phyloP scores from a whole-genome alignment of 495 filamentous ascomycete genomes.

The Tuber indicum region DNA sequence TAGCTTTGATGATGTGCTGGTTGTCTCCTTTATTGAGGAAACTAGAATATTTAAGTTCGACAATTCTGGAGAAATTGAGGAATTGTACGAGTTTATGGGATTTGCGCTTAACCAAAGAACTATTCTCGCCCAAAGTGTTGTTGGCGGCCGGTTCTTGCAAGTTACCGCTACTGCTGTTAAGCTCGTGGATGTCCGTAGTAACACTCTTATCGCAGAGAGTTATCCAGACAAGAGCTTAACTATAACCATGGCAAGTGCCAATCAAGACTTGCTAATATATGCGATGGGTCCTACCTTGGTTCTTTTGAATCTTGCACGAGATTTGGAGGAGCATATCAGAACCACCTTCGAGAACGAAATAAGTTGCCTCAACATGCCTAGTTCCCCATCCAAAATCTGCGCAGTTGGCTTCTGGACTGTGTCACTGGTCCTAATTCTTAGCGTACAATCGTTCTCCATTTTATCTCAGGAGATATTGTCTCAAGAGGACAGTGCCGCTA shows the following conservation, averaged over 20 bases:
- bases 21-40: slow-evolving; percentile 76
- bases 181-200: slow-evolving; percentile 63
- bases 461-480: slow-evolving; percentile 57
- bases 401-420: slow-evolving; percentile 81
- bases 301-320: slow-evolving; percentile 57
- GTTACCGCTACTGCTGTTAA: slow-evolving; percentile 60
- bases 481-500: slow-evolving; percentile 50
- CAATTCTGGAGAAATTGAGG: slow-evolving; percentile 71
- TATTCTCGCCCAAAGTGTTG: slow-evolving; percentile 61
- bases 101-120: slow-evolving; percentile 65
- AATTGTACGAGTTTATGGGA: slow-evolving; percentile 65
- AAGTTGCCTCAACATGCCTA: slow-evolving; percentile 68
- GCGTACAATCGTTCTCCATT: slow-evolving; percentile 56
- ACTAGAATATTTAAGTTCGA: slow-evolving; percentile 78
- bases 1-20: slow-evolving; percentile 57
- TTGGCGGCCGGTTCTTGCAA: slow-evolving; percentile 62
- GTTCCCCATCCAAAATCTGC: slow-evolving; percentile 49
- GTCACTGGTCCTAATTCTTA: slow-evolving; percentile 64
- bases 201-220: slow-evolving; percentile 54
- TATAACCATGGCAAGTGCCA: slow-evolving; percentile 76
- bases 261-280: slow-evolving; percentile 59
- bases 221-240: slow-evolving; percentile 56
- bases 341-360: slow-evolving; percentile 62
- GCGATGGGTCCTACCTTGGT: slow-evolving; percentile 63
- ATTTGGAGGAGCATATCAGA: slow-evolving; percentile 53